A percentile compares a stretch with the other conserved stretches of the same genome.
phyloP scores from a whole-genome alignment of 257 asterid genomes.

The Solanum tarijense region DNA sequence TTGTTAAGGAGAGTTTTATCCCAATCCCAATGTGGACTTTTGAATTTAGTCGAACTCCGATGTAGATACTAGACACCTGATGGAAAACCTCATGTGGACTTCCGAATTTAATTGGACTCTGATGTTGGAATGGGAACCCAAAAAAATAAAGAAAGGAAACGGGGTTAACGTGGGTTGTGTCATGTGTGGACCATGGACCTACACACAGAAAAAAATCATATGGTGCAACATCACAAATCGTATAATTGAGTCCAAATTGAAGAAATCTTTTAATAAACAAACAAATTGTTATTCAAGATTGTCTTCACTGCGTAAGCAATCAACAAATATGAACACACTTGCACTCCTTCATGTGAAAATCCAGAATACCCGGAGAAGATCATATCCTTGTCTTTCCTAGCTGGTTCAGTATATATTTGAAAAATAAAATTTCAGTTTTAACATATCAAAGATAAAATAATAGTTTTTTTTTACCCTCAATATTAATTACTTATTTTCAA shows the following conservation, averaged over 20 bases:
- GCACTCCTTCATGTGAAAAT: neutral
- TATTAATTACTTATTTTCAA: no score
- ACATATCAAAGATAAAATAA: neutral
- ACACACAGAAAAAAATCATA: neutral
- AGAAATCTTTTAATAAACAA: neutral
- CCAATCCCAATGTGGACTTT: no score
- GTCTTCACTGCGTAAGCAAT: neutral
- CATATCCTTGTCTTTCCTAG: neutral
- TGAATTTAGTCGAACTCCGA: no score
- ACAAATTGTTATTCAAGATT: neutral
- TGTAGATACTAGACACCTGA: no score
- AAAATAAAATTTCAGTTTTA: neutral
- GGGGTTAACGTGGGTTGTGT: neutral
- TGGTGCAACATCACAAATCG: neutral
- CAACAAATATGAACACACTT: neutral
- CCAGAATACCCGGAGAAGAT: neutral
- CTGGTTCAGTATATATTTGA: neutral
- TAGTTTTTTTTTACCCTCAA: neutral
- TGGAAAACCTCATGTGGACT: no score
- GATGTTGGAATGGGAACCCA: no score
- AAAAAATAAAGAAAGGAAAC: neutral
- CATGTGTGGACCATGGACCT: neutral
- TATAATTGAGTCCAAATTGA: neutral
- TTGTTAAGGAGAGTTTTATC: neutral
- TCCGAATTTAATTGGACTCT: no score